A percentile compares a stretch with the other conserved stretches of the same genome.
These are phyloP conservation scores for Botrytis porri DNA, from an alignment of 2,329 filamentous ascomycete genomes.

Conservation along the genomic window DNA sequence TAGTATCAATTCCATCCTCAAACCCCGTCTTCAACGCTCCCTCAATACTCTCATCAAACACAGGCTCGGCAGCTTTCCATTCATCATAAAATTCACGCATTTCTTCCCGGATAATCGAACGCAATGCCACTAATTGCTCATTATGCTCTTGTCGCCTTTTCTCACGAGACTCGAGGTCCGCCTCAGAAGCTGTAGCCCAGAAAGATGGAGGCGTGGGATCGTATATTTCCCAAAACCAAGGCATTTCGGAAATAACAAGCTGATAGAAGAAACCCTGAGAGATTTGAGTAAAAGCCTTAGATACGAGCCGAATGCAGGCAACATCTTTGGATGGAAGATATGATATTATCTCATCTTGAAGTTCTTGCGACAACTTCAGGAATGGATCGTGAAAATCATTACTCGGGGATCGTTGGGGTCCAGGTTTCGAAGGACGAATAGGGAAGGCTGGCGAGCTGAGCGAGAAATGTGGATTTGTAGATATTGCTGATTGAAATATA, in stretches of 20 bases:
- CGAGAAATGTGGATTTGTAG: neutral
- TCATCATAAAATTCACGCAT: slow-evolving; percentile 1
- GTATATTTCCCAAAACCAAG: slow-evolving; percentile 33
- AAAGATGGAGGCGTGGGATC: neutral
- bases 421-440: neutral
- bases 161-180: neutral
- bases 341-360: slow-evolving; percentile 25
- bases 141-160: neutral
- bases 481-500: slow-evolving; percentile 22
- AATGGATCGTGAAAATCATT: slow-evolving; percentile 25
- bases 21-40: neutral
- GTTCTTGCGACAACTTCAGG: slow-evolving; percentile 26
- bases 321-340: slow-evolving; percentile 29
- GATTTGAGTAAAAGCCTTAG: slow-evolving; percentile 29
- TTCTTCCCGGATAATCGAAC: neutral
- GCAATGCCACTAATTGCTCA: neutral
- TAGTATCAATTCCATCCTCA: slow-evolving; percentile 6
- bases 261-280: slow-evolving; percentile 28
- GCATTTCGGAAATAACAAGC: slow-evolving; percentile 31
- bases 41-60: neutral
- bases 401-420: neutral
- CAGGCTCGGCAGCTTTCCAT: slow-evolving; percentile 11
- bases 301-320: slow-evolving; percentile 29
- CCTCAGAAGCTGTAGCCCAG: slow-evolving; percentile 8
- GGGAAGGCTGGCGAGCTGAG: neutral